Base-by-base conservation (phyloP, 2,329 filamentous ascomycete genomes). In the Emmonsiellopsis sp. region DNA sequence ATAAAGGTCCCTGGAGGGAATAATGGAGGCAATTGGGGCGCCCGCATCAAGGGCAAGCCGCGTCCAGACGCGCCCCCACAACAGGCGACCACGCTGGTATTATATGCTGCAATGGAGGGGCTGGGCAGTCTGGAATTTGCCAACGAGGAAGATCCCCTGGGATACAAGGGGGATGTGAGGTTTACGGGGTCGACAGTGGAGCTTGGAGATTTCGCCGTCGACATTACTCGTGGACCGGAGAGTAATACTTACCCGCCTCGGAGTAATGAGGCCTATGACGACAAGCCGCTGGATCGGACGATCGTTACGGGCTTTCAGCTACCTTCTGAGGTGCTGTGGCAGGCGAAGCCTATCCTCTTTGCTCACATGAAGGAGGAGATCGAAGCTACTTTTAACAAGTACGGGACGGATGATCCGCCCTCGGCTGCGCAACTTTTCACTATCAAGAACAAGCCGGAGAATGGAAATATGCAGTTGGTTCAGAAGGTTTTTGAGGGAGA, bases 21-120 rank as follows among this genome's bases (percentile, higher is more conserved):
- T 17, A 80, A 95, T 68, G 91, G 90, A 54, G 93, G 93, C 53
- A 95, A 84, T 71, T 98, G 93, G 93, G 93, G 85, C 52, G 88
- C 86, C 39, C 80, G 93, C 55, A 85, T 98, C 64, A 91, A 87
- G 71, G 93, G 93, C 21, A 81, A 80, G 43, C 85, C 88, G 40
- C 82, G 87, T 47, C 80, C 84, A 5, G 86, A 86, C 66, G 86
- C 80, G 0, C 77, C 83, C 5, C 68, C 74, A 1, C 77, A 86
- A 57, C 75, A 89, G 54, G 87, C 87, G 67, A 92, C 85, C 0
- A 85, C 87, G 2, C 68, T 96, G 3, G 75, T 94, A 52, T 92
- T 95, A 71, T 94, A 94, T 68, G 78, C 89, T 53, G 82, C 83
- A 0, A 77, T 95, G 55, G 91, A 97, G 65, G 90, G 87, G 0